phyloP scores from a whole-genome alignment of 371 early-diverging fungal species.

The Blastocladiella emersonii region DNA sequence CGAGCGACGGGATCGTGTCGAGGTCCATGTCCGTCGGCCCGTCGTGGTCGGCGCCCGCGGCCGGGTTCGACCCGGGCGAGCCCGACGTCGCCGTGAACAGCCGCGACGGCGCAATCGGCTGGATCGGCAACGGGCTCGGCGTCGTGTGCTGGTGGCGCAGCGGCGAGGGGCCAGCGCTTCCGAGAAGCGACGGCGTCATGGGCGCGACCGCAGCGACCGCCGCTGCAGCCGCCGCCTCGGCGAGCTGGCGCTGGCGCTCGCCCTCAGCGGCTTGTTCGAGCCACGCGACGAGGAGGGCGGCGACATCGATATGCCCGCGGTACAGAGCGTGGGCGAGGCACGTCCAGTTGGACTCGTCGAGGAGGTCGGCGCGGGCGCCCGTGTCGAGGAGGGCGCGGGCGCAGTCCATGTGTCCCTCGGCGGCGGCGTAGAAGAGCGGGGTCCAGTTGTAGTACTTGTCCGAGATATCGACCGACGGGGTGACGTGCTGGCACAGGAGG shows the following conservation, averaged over 20 bases:
- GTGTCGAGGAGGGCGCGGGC: conserved; percentile 65
- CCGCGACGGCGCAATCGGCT: conserved; percentile 25
- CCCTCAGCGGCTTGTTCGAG: too few relatives aligned
- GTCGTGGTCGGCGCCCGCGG: conserved; percentile 10
- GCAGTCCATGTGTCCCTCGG: conserved; percentile 76
- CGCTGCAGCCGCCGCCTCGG: not conserved
- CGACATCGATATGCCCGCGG: conserved; percentile 28
- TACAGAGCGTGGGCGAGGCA: conserved; percentile 44
- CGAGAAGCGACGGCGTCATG: not conserved
- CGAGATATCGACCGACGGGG: conserved; percentile 50
- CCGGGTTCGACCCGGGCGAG: conserved; percentile 12
- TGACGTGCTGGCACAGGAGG: conserved; percentile 53
- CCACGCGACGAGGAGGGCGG: conserved; percentile 16
- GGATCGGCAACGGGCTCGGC: conserved; percentile 1
- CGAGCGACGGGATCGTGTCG: conserved; percentile 68
- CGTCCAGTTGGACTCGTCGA: conserved; percentile 70
- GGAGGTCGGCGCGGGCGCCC: conserved; percentile 53
- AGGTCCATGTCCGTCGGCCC: conserved; percentile 29
- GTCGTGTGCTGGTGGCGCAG: too few relatives aligned
- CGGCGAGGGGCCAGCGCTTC: too few relatives aligned
- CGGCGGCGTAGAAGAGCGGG: conserved; percentile 84
- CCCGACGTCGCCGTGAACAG: conserved; percentile 14
- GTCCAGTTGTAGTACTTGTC: conserved; percentile 93
- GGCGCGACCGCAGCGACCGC: not conserved
- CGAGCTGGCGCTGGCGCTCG: not conserved